Conservation (phyloP, 306 rosid genomes). For the Notholithocarpus densiflorus region DNA sequence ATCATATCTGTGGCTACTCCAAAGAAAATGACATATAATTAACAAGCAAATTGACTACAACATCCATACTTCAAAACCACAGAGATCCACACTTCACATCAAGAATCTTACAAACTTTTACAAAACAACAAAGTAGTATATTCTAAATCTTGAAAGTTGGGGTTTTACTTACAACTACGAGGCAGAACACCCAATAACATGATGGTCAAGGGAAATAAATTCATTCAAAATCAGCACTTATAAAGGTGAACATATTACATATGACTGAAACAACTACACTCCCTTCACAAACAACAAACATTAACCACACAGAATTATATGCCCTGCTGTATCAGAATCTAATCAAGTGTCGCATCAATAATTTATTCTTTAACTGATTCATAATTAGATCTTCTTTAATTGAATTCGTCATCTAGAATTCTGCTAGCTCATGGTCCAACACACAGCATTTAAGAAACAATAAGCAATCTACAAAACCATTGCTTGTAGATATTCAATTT, state of each 20-base stretch:
- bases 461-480: not conserved
- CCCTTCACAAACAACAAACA: not conserved
- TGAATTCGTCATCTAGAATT: not conserved
- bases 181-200: no score
- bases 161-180: not conserved
- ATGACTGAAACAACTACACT: not conserved
- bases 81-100: not conserved
- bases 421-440: not conserved
- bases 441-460: not conserved
- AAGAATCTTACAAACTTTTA: not conserved
- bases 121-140: not conserved
- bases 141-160: not conserved
- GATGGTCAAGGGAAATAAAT: not conserved
- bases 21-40: not conserved
- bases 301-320: not conserved
- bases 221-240: not conserved
- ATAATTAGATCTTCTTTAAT: not conserved
- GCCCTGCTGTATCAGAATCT: conserved; percentile 2
- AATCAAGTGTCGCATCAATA: not conserved
- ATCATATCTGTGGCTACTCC: not conserved
- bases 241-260: not conserved
- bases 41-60: not conserved
- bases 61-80: not conserved
- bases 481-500: not conserved
- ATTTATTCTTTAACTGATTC: not conserved